These are phyloP conservation scores for Prosopis cineraria DNA, from an alignment of 306 rosid species.

Conservation along the genomic window DNA sequence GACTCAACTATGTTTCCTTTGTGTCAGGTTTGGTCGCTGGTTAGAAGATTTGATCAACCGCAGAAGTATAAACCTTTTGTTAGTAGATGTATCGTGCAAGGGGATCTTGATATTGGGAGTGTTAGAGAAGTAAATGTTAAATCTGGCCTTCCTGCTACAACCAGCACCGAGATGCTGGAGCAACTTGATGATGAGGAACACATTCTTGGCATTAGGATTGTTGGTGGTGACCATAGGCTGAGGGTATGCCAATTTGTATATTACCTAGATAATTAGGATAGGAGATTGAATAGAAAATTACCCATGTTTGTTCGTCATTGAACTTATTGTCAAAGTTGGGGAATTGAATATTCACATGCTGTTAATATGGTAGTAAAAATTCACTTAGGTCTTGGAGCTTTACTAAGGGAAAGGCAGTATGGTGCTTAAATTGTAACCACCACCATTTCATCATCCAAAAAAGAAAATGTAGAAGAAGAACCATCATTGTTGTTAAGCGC, in stretches of 20 bases:
- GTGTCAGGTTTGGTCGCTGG: conserved; percentile 78
- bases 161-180: conserved; percentile 69
- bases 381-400: background rate
- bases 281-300: background rate
- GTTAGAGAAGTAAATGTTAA: conserved; percentile 70
- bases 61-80: conserved; percentile 71
- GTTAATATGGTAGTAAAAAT: background rate
- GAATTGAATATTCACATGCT: background rate
- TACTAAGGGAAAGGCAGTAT: background rate
- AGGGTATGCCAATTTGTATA: conserved; percentile 40
- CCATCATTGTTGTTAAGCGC: background rate
- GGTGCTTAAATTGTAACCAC: background rate
- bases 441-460: background rate
- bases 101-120: conserved; percentile 62
- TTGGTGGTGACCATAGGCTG: conserved; percentile 73
- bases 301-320: background rate
- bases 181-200: conserved; percentile 64
- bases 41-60: conserved; percentile 70
- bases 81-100: conserved; percentile 57
- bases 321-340: background rate
- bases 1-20: conserved; percentile 1
- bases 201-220: conserved; percentile 59
- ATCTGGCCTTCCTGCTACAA: conserved; percentile 78
- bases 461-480: background rate
- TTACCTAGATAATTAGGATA: background rate